Evolutionary conservation across 1,284 basidiomycete species (phyloP), one percentile per base, ranked within the genome.

Genomic region (Phenoliferia sp.): DNA sequence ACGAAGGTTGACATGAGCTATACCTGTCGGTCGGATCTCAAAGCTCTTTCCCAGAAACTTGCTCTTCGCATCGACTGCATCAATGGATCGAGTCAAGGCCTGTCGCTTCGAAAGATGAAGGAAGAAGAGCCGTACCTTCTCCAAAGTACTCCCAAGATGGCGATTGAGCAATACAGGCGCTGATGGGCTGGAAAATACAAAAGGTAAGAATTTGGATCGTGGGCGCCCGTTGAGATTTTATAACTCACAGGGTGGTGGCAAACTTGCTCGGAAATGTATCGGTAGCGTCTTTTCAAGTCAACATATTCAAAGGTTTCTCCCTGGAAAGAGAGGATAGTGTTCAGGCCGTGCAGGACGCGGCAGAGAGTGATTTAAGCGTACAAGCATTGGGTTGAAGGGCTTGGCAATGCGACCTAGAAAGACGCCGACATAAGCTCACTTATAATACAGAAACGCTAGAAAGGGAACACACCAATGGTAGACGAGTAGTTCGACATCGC

Each of bases 401-500:
- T 95, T 94, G n/a, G 92, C 92, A 68, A 96, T 94, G 48, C 93
- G 85, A 3, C 78, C 48, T 52, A 26, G 7, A 26, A 22, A n/a
- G n/a, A 52, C 22, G 12, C 12, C 39, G 39, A 44, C 39, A 22
- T 44, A 26, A 52, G 48, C 48, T n/a, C 22, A 22, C 15, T 15
- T 15, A 15, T 44, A 44, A 15, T 44, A 52, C 6, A 26, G 48
- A 26, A 19, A 26, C 48, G 6, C 7, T 5, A 6, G 48, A 6
- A 19, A 26, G 17, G 5, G 7, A 26, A 52, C 48, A 26, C 5
- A 34, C 55, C 80, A 73, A 96, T 92, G 0, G 95, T 98, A 33
- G 91, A 94, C 16, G 91, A 93, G 81, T 99, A 98, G 81, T 98
- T 98, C 52, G 90, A 92, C 92, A 96, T 96, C 2, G 94, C 95